phyloP scores from a whole-genome alignment of 2,329 filamentous ascomycete species.

The Trichoderma gracile region DNA sequence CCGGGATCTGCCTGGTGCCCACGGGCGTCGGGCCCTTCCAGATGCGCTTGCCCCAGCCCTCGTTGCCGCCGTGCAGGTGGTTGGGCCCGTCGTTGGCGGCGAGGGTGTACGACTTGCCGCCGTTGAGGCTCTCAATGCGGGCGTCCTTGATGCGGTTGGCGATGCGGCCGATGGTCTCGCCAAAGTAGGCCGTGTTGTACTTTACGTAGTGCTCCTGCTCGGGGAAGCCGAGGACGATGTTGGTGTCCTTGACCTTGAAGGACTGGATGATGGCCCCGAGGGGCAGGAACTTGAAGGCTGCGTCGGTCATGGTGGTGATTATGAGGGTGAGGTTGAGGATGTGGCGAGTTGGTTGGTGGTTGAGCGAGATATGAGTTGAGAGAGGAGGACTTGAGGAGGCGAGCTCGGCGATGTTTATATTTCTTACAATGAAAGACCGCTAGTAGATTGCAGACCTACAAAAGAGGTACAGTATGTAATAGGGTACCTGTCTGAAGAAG shows the following conservation, averaged over 20 bases:
- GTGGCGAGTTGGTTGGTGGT: not conserved
- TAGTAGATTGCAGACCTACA: no score
- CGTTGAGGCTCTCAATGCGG: slow-evolving; percentile 71
- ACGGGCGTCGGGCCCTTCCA: slow-evolving; percentile 72
- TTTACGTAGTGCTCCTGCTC: slow-evolving; percentile 71
- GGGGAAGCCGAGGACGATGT: slow-evolving; percentile 88
- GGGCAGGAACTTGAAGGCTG: slow-evolving; percentile 66
- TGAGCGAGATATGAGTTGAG: not conserved
- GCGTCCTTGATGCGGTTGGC: slow-evolving; percentile 79
- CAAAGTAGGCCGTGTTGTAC: slow-evolving; percentile 80
- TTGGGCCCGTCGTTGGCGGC: slow-evolving; percentile 77
- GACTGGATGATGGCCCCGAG: slow-evolving; percentile 79
- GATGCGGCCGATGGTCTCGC: slow-evolving; percentile 85
- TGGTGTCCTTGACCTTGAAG: slow-evolving; percentile 72
- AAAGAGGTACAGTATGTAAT: no score
- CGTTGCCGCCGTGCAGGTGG: slow-evolving; percentile 68
- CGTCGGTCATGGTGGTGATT: slow-evolving; percentile 44
- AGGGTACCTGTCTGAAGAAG: not conserved
- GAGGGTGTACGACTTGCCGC: slow-evolving; percentile 65
- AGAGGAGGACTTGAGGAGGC: no score
- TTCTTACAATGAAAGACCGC: not conserved
- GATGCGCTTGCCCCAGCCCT: slow-evolving; percentile 79
- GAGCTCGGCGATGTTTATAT: slow-evolving; percentile 5
- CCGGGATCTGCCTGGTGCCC: slow-evolving; percentile 51
- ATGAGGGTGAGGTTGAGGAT: not conserved